Evolutionary conservation across 2,329 filamentous ascomycete species (phyloP).

Genomic region (Cladophialophora exuberans): DNA sequence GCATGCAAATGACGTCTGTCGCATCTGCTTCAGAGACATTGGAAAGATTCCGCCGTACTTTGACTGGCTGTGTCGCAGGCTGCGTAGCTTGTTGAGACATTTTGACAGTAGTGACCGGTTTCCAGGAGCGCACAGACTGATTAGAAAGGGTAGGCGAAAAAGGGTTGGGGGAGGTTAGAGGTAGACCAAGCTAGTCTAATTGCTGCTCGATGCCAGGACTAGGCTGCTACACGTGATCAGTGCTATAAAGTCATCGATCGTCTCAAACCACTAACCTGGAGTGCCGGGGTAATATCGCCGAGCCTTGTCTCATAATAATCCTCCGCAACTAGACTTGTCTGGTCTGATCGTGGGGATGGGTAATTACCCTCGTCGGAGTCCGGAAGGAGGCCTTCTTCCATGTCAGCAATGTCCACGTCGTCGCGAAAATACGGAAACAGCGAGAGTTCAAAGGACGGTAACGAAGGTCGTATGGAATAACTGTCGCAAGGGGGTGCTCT

Average conservation of each 20-base stretch:
- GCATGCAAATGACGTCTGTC: conserved; percentile 84
- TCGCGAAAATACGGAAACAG: background rate
- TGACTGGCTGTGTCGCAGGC: conserved; percentile 76
- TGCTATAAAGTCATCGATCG: background rate
- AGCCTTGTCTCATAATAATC: conserved; percentile 18
- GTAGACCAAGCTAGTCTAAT: background rate
- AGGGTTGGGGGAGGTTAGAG: background rate
- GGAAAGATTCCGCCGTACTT: conserved; percentile 77
- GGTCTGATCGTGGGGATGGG: background rate
- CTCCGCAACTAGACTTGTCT: conserved; percentile 6
- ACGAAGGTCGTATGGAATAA: too few species aligned
- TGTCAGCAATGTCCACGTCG: conserved; percentile 17
- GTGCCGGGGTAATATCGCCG: conserved; percentile 10
- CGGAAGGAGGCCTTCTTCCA: background rate
- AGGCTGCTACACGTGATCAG: background rate
- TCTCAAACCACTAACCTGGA: conserved; percentile 8
- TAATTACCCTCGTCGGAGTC: conserved; percentile 6
- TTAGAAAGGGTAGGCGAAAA: background rate
- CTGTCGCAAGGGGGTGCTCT: too few species aligned
- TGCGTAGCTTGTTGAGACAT: conserved; percentile 57
- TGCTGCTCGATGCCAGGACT: background rate
- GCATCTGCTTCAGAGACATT: conserved; percentile 81
- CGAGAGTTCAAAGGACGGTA: background rate
- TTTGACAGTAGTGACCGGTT: conserved; percentile 3
- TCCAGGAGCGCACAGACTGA: background rate